phyloP scores from a whole-genome alignment of 2,329 filamentous ascomycete genomes.

The Pestalotiopsis sp. region DNA sequence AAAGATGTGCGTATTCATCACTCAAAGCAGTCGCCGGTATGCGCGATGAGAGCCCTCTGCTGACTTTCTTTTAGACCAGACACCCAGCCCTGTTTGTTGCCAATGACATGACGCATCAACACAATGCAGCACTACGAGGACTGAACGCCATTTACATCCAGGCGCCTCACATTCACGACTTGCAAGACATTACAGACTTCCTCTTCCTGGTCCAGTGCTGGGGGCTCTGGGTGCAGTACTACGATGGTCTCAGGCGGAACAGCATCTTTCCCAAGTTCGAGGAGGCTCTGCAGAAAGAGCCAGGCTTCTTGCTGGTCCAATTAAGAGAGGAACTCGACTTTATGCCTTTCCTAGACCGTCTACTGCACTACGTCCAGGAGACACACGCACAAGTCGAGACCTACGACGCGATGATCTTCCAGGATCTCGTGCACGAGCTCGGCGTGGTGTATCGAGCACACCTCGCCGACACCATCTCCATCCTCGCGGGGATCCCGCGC shows the following conservation, averaged over 20 bases:
- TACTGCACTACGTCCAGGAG: conserved; percentile 17
- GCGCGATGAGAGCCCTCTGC: background rate
- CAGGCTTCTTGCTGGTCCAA: conserved; percentile 22
- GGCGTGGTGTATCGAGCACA: conserved; percentile 19
- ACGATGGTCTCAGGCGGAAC: conserved; percentile 33
- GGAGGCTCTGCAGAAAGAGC: conserved; percentile 20
- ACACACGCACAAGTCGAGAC: conserved; percentile 15
- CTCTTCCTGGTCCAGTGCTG: conserved; percentile 32
- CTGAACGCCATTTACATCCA: conserved; percentile 40
- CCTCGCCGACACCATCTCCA: conserved; percentile 17
- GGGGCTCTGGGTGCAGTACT: conserved; percentile 31
- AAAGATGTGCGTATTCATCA: conserved; percentile 15
- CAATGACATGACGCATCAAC: conserved; percentile 34
- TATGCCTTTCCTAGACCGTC: conserved; percentile 10
- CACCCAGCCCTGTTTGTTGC: conserved; percentile 31
- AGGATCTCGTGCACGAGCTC: conserved; percentile 17
- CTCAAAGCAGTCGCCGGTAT: background rate
- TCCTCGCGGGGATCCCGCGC: conserved; percentile 15
- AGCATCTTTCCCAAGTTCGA: conserved; percentile 33
- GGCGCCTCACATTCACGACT: conserved; percentile 29
- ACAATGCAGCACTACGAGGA: conserved; percentile 38
- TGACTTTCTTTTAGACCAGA: conserved; percentile 20
- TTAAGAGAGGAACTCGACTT: conserved; percentile 18
- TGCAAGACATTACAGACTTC: conserved; percentile 33
- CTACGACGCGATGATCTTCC: conserved; percentile 18